These are phyloP conservation scores for Theileria parva DNA, from an alignment of 169 alveolate species.

Conservation along the genomic window DNA sequence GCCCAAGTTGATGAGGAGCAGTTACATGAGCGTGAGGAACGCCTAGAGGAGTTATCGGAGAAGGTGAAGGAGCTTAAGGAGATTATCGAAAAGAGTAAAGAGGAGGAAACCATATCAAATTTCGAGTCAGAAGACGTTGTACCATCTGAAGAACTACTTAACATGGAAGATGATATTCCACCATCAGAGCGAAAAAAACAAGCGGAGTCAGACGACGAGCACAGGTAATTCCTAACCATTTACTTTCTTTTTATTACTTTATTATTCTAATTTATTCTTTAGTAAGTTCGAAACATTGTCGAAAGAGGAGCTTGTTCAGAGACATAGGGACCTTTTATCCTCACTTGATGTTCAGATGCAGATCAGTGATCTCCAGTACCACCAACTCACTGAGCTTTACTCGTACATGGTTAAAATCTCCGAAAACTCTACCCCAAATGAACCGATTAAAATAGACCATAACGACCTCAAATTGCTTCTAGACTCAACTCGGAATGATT, in stretches of 20 bases:
- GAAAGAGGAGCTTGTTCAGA: constrained; percentile 37
- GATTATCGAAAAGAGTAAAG: constrained; percentile 40
- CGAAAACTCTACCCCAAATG: constrained; percentile 33
- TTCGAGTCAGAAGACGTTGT: constrained; percentile 4
- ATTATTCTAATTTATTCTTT: constrained; percentile 17
- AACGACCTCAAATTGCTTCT: constrained; percentile 36
- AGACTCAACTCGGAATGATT: constrained; percentile 35
- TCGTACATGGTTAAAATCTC: constrained; percentile 51
- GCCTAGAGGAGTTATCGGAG: constrained; percentile 57
- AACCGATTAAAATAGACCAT: constrained; percentile 14
- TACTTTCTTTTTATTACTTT: constrained; percentile 30
- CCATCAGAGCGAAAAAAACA: constrained; percentile 5
- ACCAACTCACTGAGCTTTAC: constrained; percentile 58
- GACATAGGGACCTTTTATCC: constrained; percentile 56
- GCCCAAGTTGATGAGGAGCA: constrained; percentile 66
- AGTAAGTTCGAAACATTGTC: constrained; percentile 15
- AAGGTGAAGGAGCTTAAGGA: constrained; percentile 61
- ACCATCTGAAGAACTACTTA: constrained; percentile 11
- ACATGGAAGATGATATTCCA: constrained; percentile 1
- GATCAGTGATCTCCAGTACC: constrained; percentile 59
- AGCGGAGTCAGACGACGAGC: constrained; percentile 1
- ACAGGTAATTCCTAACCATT: not conserved
- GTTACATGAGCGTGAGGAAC: constrained; percentile 38
- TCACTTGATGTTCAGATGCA: constrained; percentile 61
- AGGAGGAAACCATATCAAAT: constrained; percentile 16